These are phyloP conservation scores for Dipteronia sinensis DNA, from an alignment of 345 rosid genomes.

Conservation along the genomic window DNA sequence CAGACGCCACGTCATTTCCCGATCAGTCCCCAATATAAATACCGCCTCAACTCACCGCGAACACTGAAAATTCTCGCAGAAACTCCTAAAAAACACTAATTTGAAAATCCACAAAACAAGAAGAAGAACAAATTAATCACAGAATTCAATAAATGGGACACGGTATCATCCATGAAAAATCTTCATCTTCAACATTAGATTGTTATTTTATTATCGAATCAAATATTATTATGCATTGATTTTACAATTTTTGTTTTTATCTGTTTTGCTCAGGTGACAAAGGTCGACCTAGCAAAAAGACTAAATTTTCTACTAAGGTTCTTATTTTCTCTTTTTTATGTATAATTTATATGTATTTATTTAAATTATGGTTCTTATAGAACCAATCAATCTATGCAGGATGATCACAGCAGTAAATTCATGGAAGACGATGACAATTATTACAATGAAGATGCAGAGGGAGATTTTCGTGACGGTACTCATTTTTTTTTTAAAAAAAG, in stretches of 20 bases:
- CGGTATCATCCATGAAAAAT: not conserved
- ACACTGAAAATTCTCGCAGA: not conserved
- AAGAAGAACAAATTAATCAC: no score
- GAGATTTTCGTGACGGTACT: conserved; percentile 69
- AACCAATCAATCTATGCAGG: conserved; percentile 42
- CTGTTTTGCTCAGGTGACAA: conserved; percentile 58
- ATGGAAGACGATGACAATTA: conserved; percentile 52
- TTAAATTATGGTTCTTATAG: not conserved
- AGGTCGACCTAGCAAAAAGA: conserved; percentile 67
- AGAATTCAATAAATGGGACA: not conserved
- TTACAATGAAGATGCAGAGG: conserved; percentile 61
- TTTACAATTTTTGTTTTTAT: not conserved
- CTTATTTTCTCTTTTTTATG: not conserved
- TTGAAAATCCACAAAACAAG: no score
- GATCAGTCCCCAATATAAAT: not conserved
- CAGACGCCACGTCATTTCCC: not conserved
- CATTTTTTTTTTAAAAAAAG: not conserved
- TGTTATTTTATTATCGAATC: not conserved
- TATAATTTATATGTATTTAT: not conserved
- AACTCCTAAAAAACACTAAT: not conserved
- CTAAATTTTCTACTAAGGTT: conserved; percentile 62
- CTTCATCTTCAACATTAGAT: not conserved
- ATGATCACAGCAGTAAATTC: conserved; percentile 49
- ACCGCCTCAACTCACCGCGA: not conserved
- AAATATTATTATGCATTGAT: not conserved